These are phyloP conservation scores for Paecilomyces formosus DNA, from an alignment of 2,329 filamentous ascomycete species.

Conservation along the genomic window DNA sequence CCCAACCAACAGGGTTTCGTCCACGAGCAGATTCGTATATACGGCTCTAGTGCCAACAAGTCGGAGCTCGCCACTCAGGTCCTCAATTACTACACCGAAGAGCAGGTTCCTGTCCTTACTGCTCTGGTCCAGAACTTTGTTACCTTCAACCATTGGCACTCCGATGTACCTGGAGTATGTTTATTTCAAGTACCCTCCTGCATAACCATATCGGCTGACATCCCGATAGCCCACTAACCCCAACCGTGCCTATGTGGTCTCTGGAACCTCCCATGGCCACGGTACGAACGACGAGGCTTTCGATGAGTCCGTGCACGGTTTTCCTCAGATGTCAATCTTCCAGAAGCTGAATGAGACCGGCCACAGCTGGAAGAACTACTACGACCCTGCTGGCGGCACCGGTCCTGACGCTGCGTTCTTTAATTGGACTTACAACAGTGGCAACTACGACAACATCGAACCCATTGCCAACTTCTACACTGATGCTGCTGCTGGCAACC, in stretches of 20 bases:
- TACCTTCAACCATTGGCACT: constrained; percentile 39
- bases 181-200: background rate
- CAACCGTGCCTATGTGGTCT: constrained; percentile 30
- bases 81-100: constrained; percentile 38
- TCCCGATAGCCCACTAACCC: constrained; percentile 27
- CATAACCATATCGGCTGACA: background rate
- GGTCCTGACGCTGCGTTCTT: constrained; percentile 40
- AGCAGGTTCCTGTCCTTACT: constrained; percentile 35
- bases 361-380: constrained; percentile 42
- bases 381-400: constrained; percentile 35
- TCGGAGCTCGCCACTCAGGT: constrained; percentile 31
- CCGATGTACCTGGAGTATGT: constrained; percentile 25
- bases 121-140: constrained; percentile 37
- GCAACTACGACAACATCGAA: constrained; percentile 27
- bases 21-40: constrained; percentile 33
- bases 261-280: constrained; percentile 34
- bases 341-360: constrained; percentile 33
- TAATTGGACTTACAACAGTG: constrained; percentile 32
- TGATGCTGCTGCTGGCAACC: constrained; percentile 37
- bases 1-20: constrained; percentile 36
- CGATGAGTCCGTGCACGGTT: constrained; percentile 14
- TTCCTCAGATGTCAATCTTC: constrained; percentile 34
- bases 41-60: constrained; percentile 23
- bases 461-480: constrained; percentile 36
- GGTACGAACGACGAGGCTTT: constrained; percentile 30